A percentile compares a stretch with the other conserved stretches of the same genome.
Evolutionary conservation across 352 stramenopile genomes (phyloP).

Genomic region (Phytopythium oedochilum): DNA sequence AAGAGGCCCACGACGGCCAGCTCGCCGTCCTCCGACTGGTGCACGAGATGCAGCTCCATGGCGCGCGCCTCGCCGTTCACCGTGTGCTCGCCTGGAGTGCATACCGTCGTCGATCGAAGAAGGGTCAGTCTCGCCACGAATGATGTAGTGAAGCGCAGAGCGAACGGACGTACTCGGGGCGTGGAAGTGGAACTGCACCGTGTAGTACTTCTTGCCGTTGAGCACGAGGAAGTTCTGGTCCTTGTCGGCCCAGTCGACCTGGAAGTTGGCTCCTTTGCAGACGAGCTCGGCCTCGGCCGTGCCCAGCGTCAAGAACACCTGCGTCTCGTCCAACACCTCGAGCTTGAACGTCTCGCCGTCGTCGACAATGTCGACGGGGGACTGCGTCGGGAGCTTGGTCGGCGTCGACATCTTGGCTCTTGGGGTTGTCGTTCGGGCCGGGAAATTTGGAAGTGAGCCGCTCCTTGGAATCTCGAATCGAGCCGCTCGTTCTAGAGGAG

Average conservation of each 20-base stretch:
- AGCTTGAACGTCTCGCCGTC: slow-evolving; percentile 14
- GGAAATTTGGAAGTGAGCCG: background rate
- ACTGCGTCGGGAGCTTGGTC: slow-evolving; percentile 28
- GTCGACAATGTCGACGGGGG: slow-evolving; percentile 47
- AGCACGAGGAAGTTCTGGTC: slow-evolving; percentile 37
- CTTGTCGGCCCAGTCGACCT: slow-evolving; percentile 38
- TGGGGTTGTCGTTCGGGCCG: background rate
- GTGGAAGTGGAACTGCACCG: slow-evolving; percentile 68
- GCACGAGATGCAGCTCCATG: slow-evolving; percentile 71
- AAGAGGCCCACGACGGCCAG: slow-evolving; percentile 60
- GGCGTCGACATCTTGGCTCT: background rate
- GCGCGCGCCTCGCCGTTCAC: slow-evolving; percentile 40
- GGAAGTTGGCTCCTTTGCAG: slow-evolving; percentile 37
- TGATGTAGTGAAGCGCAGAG: too few species aligned
- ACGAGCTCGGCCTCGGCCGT: slow-evolving; percentile 30
- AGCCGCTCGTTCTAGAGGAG: too few species aligned
- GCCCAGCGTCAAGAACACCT: slow-evolving; percentile 19
- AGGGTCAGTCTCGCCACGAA: too few species aligned
- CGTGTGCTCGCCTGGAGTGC: slow-evolving; percentile 51
- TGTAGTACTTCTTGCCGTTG: slow-evolving; percentile 46
- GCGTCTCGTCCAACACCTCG: slow-evolving; percentile 14
- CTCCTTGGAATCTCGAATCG: too few species aligned
- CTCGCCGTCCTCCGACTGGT: slow-evolving; percentile 44
- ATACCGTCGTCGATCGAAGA: too few species aligned
- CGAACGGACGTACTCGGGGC: slow-evolving; percentile 38